These are phyloP conservation scores for Aspergillus nanangensis DNA, from an alignment of 495 filamentous ascomycete species.

Conservation along the genomic window DNA sequence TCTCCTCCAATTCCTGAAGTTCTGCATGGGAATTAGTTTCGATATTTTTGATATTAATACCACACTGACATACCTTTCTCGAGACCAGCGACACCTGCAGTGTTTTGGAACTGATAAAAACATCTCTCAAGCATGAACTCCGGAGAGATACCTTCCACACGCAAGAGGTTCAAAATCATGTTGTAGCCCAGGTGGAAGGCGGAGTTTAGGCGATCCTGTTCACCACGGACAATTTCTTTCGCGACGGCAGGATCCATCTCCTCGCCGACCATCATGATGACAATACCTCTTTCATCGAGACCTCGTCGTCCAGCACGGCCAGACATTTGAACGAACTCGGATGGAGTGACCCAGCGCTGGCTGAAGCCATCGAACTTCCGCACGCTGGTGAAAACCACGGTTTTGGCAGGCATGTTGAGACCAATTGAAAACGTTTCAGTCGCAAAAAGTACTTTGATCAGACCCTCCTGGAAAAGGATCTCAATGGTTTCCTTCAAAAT, in stretches of 20 bases:
- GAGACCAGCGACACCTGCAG: slow-evolving; percentile 72
- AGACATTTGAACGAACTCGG: slow-evolving; percentile 98
- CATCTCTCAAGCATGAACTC: slow-evolving; percentile 96
- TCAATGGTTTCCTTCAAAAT: slow-evolving; percentile 99
- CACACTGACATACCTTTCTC: slow-evolving; percentile 52
- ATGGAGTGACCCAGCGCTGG: slow-evolving; percentile 82
- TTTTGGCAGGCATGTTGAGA: slow-evolving; percentile 98
- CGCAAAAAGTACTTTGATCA: slow-evolving; percentile 96
- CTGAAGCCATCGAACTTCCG: slow-evolving; percentile 88
- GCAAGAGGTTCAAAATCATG: slow-evolving; percentile 94
- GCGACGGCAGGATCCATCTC: slow-evolving; percentile 93
- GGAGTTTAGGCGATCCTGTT: slow-evolving; percentile 94
- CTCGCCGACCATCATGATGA: slow-evolving; percentile 98
- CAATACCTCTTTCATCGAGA: slow-evolving; percentile 95
- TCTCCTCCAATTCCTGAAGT: slow-evolving; percentile 65
- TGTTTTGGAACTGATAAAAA: slow-evolving; percentile 97
- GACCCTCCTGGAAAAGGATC: slow-evolving; percentile 95
- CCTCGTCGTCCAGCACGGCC: slow-evolving; percentile 93
- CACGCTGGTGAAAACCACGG: slow-evolving; percentile 95
- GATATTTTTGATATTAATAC: neutral
- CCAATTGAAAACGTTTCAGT: slow-evolving; percentile 99
- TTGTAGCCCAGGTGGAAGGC: slow-evolving; percentile 99
- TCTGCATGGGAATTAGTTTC: slow-evolving; percentile 44
- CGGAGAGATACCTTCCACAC: slow-evolving; percentile 93
- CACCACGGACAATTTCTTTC: slow-evolving; percentile 89